Conservation (phyloP, 108 stramenopile species). For the Bacterosira constricta region DNA sequence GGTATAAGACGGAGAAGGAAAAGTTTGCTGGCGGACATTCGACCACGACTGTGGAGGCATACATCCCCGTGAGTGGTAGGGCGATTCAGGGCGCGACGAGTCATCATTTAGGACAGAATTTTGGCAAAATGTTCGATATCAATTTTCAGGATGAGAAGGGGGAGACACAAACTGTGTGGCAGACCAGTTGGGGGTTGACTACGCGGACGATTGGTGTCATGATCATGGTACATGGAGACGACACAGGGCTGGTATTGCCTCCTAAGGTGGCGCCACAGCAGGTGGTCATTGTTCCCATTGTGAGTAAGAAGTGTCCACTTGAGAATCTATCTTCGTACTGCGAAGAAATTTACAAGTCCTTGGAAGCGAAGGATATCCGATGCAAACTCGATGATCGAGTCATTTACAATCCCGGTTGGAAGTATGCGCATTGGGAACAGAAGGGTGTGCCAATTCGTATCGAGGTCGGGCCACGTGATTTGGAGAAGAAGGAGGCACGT, state of each 20-base stretch:
- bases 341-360: slow-evolving; percentile 62
- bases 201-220: slow-evolving; percentile 99
- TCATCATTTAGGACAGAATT: slow-evolving; percentile 99
- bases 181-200: slow-evolving; percentile 98
- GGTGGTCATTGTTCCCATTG: slow-evolving; percentile 96
- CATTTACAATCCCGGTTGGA: slow-evolving; percentile 99
- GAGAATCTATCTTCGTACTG: slow-evolving; percentile 78
- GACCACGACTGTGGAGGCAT: slow-evolving; percentile 99
- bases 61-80: slow-evolving; percentile 95
- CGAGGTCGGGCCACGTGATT: slow-evolving; percentile 97
- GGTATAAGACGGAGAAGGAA: slow-evolving; percentile 97
- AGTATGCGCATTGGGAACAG: slow-evolving; percentile 99
- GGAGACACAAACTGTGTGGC: slow-evolving; percentile 90
- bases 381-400: slow-evolving; percentile 92
- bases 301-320: slow-evolving; percentile 81
- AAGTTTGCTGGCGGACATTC: slow-evolving; percentile 98
- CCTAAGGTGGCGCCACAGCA: slow-evolving; percentile 96
- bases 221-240: slow-evolving; percentile 99
- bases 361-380: slow-evolving; percentile 76
- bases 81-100: slow-evolving; percentile 99
- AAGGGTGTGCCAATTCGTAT: slow-evolving; percentile 99
- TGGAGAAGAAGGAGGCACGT: slow-evolving; percentile 83
- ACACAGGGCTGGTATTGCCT: slow-evolving; percentile 97
- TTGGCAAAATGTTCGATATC: slow-evolving; percentile 99
- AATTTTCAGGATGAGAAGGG: slow-evolving; percentile 95